Conservation (phyloP, 768 basidiomycete genomes). For the Agaricus sinodeliciosus region DNA sequence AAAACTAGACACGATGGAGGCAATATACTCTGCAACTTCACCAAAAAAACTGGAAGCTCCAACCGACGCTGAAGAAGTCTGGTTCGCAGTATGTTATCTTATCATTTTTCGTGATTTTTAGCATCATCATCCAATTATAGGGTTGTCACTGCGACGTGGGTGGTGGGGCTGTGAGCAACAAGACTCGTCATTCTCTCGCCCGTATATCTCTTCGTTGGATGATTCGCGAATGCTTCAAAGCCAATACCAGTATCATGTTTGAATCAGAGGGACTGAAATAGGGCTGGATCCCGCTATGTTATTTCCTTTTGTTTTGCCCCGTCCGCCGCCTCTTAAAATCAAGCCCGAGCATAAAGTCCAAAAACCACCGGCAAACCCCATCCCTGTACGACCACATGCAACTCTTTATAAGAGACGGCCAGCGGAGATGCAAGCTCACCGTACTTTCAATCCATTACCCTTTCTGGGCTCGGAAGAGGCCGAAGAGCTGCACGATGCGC, state of each 20-base stretch:
- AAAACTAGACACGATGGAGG: constrained; percentile 23
- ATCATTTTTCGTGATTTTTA: background rate
- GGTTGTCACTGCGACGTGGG: constrained; percentile 52
- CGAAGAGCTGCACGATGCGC: constrained; percentile 56
- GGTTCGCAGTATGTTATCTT: constrained; percentile 45
- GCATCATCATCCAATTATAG: constrained; percentile 13
- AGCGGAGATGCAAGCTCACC: constrained; percentile 12
- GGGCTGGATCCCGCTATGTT: constrained; percentile 45
- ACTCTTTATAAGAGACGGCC: constrained; percentile 17
- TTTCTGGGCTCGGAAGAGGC: constrained; percentile 43
- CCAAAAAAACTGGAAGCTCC: constrained; percentile 2
- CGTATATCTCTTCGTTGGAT: constrained; percentile 62
- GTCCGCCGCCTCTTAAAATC: constrained; percentile 29
- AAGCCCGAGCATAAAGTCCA: constrained; percentile 16
- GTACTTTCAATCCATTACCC: constrained; percentile 7
- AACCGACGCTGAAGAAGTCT: constrained; percentile 56
- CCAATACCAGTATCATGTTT: constrained; percentile 58
- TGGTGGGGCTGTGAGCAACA: constrained; percentile 48
- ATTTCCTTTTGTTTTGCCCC: constrained; percentile 31
- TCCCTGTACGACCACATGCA: constrained; percentile 18
- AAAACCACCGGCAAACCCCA: constrained; percentile 18
- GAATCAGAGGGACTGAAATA: constrained; percentile 29
- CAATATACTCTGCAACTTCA: constrained; percentile 21
- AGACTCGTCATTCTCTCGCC: constrained; percentile 39
- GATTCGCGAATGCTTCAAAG: constrained; percentile 62